phyloP scores from a whole-genome alignment of 2,329 filamentous ascomycete species.

The Cladorrhinum sp. region DNA sequence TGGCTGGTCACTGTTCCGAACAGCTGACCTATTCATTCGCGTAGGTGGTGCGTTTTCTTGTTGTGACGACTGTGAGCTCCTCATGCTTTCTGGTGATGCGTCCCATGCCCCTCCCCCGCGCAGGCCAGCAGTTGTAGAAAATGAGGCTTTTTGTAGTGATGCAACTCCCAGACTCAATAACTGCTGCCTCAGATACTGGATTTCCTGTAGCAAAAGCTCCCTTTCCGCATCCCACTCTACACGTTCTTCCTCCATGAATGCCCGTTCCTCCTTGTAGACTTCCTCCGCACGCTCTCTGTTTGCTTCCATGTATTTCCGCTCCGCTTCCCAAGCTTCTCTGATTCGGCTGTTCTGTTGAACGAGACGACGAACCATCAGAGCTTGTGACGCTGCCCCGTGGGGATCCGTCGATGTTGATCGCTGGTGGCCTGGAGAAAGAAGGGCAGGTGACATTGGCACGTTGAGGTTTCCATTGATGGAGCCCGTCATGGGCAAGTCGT shows the following conservation, averaged over 20 bases:
- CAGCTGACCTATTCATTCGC: background rate
- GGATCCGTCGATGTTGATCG: slow-evolving; percentile 31
- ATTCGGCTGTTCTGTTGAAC: slow-evolving; percentile 43
- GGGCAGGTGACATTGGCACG: slow-evolving; percentile 8
- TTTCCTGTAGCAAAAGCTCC: slow-evolving; percentile 39
- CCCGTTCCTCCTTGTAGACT: slow-evolving; percentile 54
- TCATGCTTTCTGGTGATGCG: slow-evolving; percentile 24
- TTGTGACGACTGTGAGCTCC: slow-evolving; percentile 26
- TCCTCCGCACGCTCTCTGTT: slow-evolving; percentile 53
- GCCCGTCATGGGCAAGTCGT: slow-evolving; percentile 9
- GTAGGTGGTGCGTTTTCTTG: slow-evolving; percentile 14
- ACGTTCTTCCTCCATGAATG: slow-evolving; percentile 52
- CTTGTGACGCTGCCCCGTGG: slow-evolving; percentile 28
- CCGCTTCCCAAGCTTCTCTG: slow-evolving; percentile 51
- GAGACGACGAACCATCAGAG: slow-evolving; percentile 40
- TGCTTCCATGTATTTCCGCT: slow-evolving; percentile 52
- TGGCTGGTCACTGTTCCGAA: slow-evolving; percentile 1
- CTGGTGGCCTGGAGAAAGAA: slow-evolving; percentile 25
- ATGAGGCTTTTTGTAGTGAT: slow-evolving; percentile 9
- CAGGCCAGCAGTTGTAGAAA: slow-evolving; percentile 1
- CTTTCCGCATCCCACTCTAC: slow-evolving; percentile 47
- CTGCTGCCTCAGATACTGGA: slow-evolving; percentile 41
- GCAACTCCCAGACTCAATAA: slow-evolving; percentile 23
- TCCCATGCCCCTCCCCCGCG: slow-evolving; percentile 22
- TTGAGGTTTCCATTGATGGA: background rate